Percentiles rank a stretch among this genome's conserved stretches.
Evolutionary conservation across 305 asterid genomes (phyloP).

Genomic region (Rubia peregrina): DNA sequence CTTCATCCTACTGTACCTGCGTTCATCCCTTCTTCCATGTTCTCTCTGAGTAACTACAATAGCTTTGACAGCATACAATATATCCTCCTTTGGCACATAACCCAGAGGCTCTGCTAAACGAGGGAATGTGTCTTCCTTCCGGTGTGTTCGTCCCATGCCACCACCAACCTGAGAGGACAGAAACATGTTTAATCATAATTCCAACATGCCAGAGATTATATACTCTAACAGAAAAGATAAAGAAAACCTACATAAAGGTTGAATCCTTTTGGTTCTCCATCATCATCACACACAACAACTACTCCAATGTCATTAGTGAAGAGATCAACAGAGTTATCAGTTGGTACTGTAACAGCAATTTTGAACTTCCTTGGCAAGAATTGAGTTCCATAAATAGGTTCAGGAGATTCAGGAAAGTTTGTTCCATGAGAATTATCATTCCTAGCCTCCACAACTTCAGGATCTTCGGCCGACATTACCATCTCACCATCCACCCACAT

Average conservation of each 20-base stretch:
- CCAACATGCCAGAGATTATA: conserved; percentile 13
- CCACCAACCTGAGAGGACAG: conserved; percentile 79
- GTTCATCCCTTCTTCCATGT: conserved; percentile 94
- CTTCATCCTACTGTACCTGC: conserved; percentile 93
- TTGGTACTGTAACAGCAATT: conserved; percentile 83
- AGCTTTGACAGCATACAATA: conserved; percentile 85
- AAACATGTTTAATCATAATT: conserved; percentile 10
- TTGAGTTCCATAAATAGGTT: conserved; percentile 95
- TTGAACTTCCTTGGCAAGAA: conserved; percentile 98
- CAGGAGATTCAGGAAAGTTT: conserved; percentile 79
- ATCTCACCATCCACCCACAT: conserved; percentile 97
- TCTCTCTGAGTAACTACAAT: conserved; percentile 90
- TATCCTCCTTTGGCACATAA: conserved; percentile 92
- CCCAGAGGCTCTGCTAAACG: conserved; percentile 89
- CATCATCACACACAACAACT: conserved; percentile 66
- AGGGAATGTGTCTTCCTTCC: conserved; percentile 73
- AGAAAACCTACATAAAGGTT: conserved; percentile 63
- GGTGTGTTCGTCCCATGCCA: conserved; percentile 97
- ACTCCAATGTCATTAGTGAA: conserved; percentile 86
- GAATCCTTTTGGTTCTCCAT: conserved; percentile 92
- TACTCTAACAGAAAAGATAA: conserved; percentile 1
- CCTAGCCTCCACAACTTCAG: conserved; percentile 79
- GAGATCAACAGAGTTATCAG: conserved; percentile 86
- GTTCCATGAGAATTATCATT: conserved; percentile 90
- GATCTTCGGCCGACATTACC: conserved; percentile 68